phyloP scores from a whole-genome alignment of 2,329 filamentous ascomycete species.

The Aspergillus ochraceoroseus region DNA sequence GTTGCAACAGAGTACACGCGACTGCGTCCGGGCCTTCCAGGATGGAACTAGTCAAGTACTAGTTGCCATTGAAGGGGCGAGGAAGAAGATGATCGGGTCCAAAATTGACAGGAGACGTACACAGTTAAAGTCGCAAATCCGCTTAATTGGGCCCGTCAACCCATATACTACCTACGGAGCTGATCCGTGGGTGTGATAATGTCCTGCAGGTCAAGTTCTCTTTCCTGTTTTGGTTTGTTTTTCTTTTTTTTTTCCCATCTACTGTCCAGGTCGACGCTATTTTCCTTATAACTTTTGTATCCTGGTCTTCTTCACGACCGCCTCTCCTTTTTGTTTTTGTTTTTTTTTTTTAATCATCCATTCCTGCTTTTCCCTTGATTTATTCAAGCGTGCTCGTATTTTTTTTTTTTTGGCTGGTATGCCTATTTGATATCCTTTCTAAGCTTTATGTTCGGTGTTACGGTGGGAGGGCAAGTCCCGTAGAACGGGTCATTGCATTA shows the following conservation, averaged over 20 bases:
- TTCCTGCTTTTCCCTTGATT: neutral
- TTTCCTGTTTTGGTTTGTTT: slow-evolving; percentile 2
- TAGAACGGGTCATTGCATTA: no score
- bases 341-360: neutral
- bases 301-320: neutral
- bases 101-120: slow-evolving; percentile 36
- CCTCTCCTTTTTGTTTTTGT: neutral
- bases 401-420: slow-evolving; percentile 4
- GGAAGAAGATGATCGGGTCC: slow-evolving; percentile 32
- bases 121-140: slow-evolving; percentile 41
- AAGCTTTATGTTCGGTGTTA: slow-evolving; percentile 14
- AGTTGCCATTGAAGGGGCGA: slow-evolving; percentile 31
- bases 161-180: slow-evolving; percentile 24
- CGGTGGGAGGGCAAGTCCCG: slow-evolving; percentile 1
- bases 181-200: slow-evolving; percentile 30
- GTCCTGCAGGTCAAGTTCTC: neutral
- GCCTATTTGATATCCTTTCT: slow-evolving; percentile 11
- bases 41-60: slow-evolving; percentile 27
- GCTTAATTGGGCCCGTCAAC: slow-evolving; percentile 38
- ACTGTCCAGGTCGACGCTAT: neutral
- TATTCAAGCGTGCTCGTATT: neutral
- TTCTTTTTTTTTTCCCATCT: neutral
- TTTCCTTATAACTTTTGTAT: neutral
- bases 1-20: slow-evolving; percentile 25
- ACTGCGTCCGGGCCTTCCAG: slow-evolving; percentile 25